Evolutionary conservation across 139 green algal genomes (phyloP), one percentile per base, ranked within the genome.

Genomic region (Closterium sp.): DNA sequence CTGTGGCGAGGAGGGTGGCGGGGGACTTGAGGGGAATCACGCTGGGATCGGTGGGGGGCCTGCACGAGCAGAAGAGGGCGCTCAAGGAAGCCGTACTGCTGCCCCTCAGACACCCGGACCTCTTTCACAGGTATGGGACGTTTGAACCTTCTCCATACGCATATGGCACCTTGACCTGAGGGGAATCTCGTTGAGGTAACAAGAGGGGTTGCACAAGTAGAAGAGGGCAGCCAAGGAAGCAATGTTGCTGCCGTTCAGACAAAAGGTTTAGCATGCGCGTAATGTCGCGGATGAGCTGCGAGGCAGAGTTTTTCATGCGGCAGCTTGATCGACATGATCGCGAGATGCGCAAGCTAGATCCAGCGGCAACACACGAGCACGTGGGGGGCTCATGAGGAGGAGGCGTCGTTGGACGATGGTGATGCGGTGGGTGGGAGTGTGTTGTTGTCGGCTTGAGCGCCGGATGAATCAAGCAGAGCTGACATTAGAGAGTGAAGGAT

Each of bases 71-170:
- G 64, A 92, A 87, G 32, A 19, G 19, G 25, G 89, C 89, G 32
- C 30, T 92, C 21, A 90, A 31, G 89, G 89, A 92, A 32, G n/a
- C 43, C 3, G 89, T 90, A 8, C n/a, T 34, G 33, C 76, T 92
- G 23, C 89, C 89, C 1, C 33, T 92, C 34, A 8, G 33, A 28
- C n/a, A 81, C 43, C 89, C 89, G 23, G 83, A 90, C 36, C 43
- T 92, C 33, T 92, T 92, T 33, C 30, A 38, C 30, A 36, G 33
- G 89, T 88, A 36, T 69, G 33, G 30, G 28, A 85, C 10, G 81
- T 7, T 28, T 5, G 16, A 19, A 32, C 7, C 28, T 85, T 12
- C 21, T 66, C 38, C 38, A 66, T 66, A 66, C 4, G 38, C 28
- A 32, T 85, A 85, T 16, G 64, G 64, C 16, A 16, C 64, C 16